phyloP scores from a whole-genome alignment of 1,139 yeast genomes.

The Debaryomyces nepalensis region DNA sequence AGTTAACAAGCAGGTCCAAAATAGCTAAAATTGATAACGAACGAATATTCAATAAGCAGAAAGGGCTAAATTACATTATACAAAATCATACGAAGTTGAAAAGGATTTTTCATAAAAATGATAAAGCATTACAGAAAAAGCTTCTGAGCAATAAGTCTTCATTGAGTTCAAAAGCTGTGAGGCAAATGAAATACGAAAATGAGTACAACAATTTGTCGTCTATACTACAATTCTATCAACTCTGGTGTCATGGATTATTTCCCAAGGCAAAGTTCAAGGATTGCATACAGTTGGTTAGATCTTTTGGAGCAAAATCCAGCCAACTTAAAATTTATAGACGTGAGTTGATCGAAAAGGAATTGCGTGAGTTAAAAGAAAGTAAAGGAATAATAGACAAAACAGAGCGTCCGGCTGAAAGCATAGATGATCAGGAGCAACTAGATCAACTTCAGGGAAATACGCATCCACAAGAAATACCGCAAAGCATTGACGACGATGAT shows the following conservation, averaged over 20 bases:
- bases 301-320: conserved; percentile 38
- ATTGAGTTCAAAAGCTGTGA: conserved; percentile 13
- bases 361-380: conserved; percentile 36
- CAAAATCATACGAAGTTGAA: conserved; percentile 43
- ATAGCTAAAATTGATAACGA: conserved; percentile 54
- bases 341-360: conserved; percentile 40
- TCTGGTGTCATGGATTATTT: conserved; percentile 83
- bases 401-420: too few relatives aligned
- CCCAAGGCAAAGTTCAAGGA: conserved; percentile 81
- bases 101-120: conserved; percentile 34
- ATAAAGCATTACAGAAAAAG: conserved; percentile 29
- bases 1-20: conserved; percentile 36
- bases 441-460: conserved; percentile 8
- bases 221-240: conserved; percentile 69
- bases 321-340: conserved; percentile 41
- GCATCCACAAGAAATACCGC: conserved; percentile 16
- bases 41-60: conserved; percentile 45
- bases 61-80: conserved; percentile 54
- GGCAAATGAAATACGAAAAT: conserved; percentile 36
- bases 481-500: conserved; percentile 32
- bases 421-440: conserved; percentile 3
- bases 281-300: conserved; percentile 45
- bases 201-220: conserved; percentile 48
- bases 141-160: conserved; percentile 13
- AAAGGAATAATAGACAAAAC: conserved; percentile 38